phyloP scores from a whole-genome alignment of 768 basidiomycete species.

The Suillus sp. region DNA sequence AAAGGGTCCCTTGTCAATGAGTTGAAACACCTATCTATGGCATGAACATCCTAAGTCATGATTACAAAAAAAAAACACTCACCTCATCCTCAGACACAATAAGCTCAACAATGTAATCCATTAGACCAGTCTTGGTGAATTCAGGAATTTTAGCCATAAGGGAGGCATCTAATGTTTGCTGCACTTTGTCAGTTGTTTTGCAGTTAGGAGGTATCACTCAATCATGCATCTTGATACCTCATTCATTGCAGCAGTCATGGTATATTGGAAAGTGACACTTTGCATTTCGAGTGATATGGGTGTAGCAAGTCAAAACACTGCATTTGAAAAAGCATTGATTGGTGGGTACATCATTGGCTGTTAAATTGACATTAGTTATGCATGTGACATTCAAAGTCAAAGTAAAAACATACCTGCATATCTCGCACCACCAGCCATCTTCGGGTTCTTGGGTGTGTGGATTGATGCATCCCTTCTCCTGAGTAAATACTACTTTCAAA shows the following conservation, averaged over 20 bases:
- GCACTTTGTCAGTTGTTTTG: neutral
- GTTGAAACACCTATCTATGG: neutral
- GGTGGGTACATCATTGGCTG: no score
- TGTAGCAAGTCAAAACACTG: no score
- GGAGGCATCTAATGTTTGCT: neutral
- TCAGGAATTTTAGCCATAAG: neutral
- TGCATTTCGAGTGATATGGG: neutral
- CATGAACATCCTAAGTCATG: neutral
- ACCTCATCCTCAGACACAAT: no score
- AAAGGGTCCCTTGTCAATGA: neutral
- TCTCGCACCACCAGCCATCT: no score
- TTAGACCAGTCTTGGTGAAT: neutral
- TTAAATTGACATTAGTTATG: no score
- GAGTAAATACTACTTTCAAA: no score
- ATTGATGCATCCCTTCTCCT: no score
- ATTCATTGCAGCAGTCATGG: neutral
- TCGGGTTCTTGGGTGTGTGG: no score
- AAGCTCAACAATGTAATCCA: neutral
- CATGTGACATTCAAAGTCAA: no score
- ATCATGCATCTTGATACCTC: neutral
- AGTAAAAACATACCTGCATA: no score
- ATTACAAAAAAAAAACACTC: neutral
- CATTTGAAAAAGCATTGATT: no score
- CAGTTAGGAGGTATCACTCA: neutral
- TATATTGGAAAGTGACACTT: neutral